Base-by-base conservation (phyloP, 2,329 filamentous ascomycete genomes). In the Aspergillus luchuensis region DNA sequence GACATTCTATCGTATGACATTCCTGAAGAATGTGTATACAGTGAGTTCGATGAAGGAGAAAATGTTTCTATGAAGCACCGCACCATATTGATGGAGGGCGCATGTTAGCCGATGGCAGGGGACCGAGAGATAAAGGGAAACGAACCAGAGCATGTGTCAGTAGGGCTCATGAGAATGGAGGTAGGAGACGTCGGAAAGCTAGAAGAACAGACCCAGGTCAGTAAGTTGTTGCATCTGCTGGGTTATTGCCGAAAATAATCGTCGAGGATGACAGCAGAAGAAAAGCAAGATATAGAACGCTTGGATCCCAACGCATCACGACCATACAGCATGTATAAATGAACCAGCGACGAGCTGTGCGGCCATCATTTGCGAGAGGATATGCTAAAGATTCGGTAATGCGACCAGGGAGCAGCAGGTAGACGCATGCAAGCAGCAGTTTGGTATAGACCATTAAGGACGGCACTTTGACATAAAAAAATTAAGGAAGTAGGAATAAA, bases 81-180 rank as follows among this genome's bases (percentile, higher is more conserved):
- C 65, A 62, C 67, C 63, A 60, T 63, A 75, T 53, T 60, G 57
- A 55, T 38, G 19, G 38, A 21, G 38, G 45, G 28, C 28, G 33
- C 25, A 25, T 38, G 39, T 58, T 49, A 51, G 41, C 45, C 33
- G 41, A 38, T 13, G 25, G 43, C 13, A 28, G 43, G 28, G 25
- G 39, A 17, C 17, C 56, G 17, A 38, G 33, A 36, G 17, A 45
- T 36, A 43, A 36, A 23, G 30, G 41, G 13, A 68, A 79, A 80
- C 65, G 81, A 85, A 69, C 83, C 84, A 59, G 80, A 82, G 59
- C 81, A 83, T 62, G 84, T 84, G 75, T 86, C 84, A 56, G 77
- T 70, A 56, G 79, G 77, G 66, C 76, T 80, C 73, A 80, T 76
- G 61, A 84, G 80, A 67, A 84, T 79, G 66, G 33, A 36, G 33